A percentile compares a stretch with the other conserved stretches of the same genome.
phyloP scores from a whole-genome alignment of 2,329 filamentous ascomycete genomes.

The Cladophialophora bantiana region DNA sequence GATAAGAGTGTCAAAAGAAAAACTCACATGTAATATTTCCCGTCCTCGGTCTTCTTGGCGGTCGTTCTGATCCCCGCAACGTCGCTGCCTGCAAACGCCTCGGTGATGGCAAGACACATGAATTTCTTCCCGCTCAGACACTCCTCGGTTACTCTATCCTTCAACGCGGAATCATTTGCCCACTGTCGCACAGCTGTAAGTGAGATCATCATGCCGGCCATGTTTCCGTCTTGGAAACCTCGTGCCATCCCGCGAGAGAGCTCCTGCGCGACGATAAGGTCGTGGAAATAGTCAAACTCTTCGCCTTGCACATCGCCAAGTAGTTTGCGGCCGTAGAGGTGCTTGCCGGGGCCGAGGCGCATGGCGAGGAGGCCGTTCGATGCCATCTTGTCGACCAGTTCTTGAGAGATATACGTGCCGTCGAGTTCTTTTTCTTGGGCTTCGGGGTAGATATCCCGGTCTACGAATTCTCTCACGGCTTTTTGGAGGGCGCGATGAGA shows the following conservation, averaged over 20 bases:
- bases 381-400: conserved; percentile 70
- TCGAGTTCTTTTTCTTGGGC: conserved; percentile 74
- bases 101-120: conserved; percentile 78
- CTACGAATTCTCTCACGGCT: conserved; percentile 70
- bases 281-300: conserved; percentile 77
- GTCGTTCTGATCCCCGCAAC: conserved; percentile 76
- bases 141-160: conserved; percentile 71
- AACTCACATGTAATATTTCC: conserved; percentile 65
- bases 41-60: conserved; percentile 67
- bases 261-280: conserved; percentile 74
- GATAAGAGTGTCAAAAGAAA: conserved; percentile 41
- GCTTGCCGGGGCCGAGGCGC: conserved; percentile 71
- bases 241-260: conserved; percentile 72
- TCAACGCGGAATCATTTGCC: conserved; percentile 66
- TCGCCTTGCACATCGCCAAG: conserved; percentile 72
- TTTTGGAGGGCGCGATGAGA: conserved; percentile 72
- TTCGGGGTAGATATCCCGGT: conserved; percentile 66
- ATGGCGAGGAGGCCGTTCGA: conserved; percentile 72
- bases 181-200: conserved; percentile 76
- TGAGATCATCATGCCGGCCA: conserved; percentile 67
- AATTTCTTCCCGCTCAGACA: conserved; percentile 71
- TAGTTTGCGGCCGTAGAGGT: conserved; percentile 69
- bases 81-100: conserved; percentile 76
- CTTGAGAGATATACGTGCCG: conserved; percentile 68
- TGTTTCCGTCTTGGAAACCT: conserved; percentile 82